Percentiles rank a stretch among this genome's conserved stretches.
Conservation (phyloP, 306 rosid species). For the Quercus dentata region DNA sequence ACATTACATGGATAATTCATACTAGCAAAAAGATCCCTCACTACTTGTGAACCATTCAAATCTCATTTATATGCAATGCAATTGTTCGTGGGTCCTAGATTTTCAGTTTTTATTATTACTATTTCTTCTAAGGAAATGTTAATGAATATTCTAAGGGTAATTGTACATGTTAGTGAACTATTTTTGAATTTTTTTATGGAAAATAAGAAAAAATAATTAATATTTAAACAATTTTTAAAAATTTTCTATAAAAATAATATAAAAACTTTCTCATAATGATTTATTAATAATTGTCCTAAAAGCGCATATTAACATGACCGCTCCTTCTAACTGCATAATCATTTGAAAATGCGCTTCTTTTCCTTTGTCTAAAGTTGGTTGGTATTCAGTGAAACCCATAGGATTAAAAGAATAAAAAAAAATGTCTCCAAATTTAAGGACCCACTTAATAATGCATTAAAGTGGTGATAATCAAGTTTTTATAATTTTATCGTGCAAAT, state of each 20-base stretch:
- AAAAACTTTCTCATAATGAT: accelerated
- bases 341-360: slow-evolving; percentile 24
- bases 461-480: slow-evolving; percentile 47
- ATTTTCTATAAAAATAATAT: too few species aligned
- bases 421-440: slow-evolving; percentile 33
- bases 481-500: slow-evolving; percentile 21
- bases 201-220: too few species aligned
- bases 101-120: slow-evolving; percentile 14
- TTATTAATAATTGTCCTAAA: too few species aligned
- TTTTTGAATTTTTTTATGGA: too few species aligned
- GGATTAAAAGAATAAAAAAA: slow-evolving; percentile 52
- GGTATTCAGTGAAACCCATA: slow-evolving; percentile 53
- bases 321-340: slow-evolving; percentile 31
- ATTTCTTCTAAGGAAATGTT: too few species aligned
- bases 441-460: slow-evolving; percentile 41
- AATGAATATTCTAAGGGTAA: accelerated
- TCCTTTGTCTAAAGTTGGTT: slow-evolving; percentile 46
- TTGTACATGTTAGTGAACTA: too few species aligned
- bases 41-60: slow-evolving; percentile 36
- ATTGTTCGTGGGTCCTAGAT: slow-evolving; percentile 16
- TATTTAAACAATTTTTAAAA: too few species aligned
- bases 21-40: neutral
- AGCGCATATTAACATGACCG: neutral
- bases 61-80: neutral
- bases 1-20: slow-evolving; percentile 7